Percentiles rank a stretch among this genome's conserved stretches.
Evolutionary conservation across 2,329 filamentous ascomycete species (phyloP).

Genomic region (Pestalotiopsis sp.): DNA sequence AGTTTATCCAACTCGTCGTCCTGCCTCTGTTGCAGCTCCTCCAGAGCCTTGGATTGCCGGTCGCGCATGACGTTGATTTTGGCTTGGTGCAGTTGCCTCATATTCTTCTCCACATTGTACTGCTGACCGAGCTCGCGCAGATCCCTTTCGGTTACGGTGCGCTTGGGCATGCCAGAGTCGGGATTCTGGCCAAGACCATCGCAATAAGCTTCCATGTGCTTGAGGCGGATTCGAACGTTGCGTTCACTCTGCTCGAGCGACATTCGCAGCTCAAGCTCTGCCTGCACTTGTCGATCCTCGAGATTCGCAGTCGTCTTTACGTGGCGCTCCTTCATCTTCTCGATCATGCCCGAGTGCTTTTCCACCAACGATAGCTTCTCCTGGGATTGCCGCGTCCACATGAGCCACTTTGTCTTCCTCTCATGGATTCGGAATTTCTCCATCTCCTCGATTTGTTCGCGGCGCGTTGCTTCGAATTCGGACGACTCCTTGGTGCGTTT

Average conservation of each 20-base stretch:
- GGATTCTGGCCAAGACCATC: slow-evolving; percentile 50
- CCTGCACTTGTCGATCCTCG: slow-evolving; percentile 64
- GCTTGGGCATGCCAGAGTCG: slow-evolving; percentile 42
- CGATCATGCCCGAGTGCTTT: slow-evolving; percentile 48
- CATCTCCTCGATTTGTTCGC: slow-evolving; percentile 53
- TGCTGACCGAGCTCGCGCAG: slow-evolving; percentile 62
- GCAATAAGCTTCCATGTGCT: slow-evolving; percentile 69
- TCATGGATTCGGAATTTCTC: slow-evolving; percentile 54
- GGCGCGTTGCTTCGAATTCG: slow-evolving; percentile 47
- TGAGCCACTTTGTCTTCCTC: slow-evolving; percentile 47
- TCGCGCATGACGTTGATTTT: slow-evolving; percentile 69
- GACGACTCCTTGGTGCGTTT: slow-evolving; percentile 45
- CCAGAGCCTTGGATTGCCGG: slow-evolving; percentile 62
- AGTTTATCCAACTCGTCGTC: slow-evolving; percentile 52
- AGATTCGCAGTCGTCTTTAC: slow-evolving; percentile 54
- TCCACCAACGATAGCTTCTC: slow-evolving; percentile 49
- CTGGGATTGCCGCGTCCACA: slow-evolving; percentile 53
- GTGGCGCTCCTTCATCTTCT: slow-evolving; percentile 59
- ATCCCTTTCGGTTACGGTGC: slow-evolving; percentile 62
- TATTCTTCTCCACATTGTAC: slow-evolving; percentile 61
- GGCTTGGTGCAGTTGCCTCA: slow-evolving; percentile 60
- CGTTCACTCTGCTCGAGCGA: slow-evolving; percentile 59
- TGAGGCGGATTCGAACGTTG: slow-evolving; percentile 59
- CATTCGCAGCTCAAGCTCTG: slow-evolving; percentile 61
- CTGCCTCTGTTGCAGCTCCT: slow-evolving; percentile 59